Evolutionary conservation across 73 alveolate species (phyloP), one percentile per base, ranked within the genome.

Genomic region (Stentor roeselii): DNA sequence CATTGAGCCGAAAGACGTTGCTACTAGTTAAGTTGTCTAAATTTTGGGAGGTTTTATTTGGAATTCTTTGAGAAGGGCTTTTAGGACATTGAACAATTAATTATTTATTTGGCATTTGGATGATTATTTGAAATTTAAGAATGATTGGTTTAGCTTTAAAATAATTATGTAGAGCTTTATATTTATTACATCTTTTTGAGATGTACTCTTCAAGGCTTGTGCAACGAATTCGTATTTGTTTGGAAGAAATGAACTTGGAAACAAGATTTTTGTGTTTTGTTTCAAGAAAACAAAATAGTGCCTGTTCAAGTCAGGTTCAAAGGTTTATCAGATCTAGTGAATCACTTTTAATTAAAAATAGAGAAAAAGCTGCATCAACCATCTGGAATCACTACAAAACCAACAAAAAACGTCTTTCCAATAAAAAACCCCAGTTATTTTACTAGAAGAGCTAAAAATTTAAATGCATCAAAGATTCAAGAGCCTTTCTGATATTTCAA

Each of bases 1-100:
- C 82, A 88, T 83, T 85, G 95, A 90, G 84, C 95, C 95, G 4
- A 90, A 88, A 89, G 93, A 90, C n/a, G n/a, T n/a, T n/a, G n/a
- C n/a, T n/a, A n/a, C n/a, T n/a, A n/a, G n/a, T n/a, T n/a, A n/a
- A n/a, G n/a, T n/a, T n/a, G n/a, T n/a, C n/a, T n/a, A n/a, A n/a
- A n/a, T n/a, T n/a, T n/a, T n/a, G n/a, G n/a, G n/a, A n/a, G n/a
- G n/a, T n/a, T n/a, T n/a, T n/a, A n/a, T n/a, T n/a, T n/a, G n/a
- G 67, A 50, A 50, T 50, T 50, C 21, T 50, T 50, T 50, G 21
- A 21, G 6, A 50, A 50, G 21, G 21, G 21, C 67, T 50, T 50
- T 50, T 50, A 11, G 21, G 21, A 50, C 21, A 50, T 21, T n/a
- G n/a, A n/a, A 50, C 67, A 11, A 11, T 50, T 50, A 50, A 50